A percentile compares a stretch with the other conserved stretches of the same genome.
Conservation (phyloP, 2,329 filamentous ascomycete genomes). For the Pochonia chlamydosporia region DNA sequence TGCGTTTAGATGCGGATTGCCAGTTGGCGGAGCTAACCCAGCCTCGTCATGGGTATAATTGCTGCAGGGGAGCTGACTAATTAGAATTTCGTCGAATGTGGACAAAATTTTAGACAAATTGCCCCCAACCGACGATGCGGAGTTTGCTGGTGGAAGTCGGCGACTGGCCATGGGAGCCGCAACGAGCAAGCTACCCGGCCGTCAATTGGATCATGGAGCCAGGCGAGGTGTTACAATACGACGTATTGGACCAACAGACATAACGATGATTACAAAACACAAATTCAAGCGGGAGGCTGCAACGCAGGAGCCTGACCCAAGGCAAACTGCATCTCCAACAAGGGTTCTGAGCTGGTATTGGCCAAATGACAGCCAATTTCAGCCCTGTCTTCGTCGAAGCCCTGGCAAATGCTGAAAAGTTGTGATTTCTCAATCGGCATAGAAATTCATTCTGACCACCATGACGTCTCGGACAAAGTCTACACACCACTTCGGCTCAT, state of each 20-base stretch:
- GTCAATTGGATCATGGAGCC: conserved; percentile 3
- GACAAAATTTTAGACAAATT: background rate
- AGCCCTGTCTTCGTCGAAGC: too few species aligned
- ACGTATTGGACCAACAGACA: conserved; percentile 2
- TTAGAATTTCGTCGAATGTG: conserved; percentile 6
- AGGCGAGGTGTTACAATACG: conserved; percentile 14
- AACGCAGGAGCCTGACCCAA: too few species aligned
- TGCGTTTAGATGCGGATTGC: too few species aligned
- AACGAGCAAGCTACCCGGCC: background rate
- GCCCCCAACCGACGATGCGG: background rate
- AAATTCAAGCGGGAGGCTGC: background rate
- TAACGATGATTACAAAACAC: background rate
- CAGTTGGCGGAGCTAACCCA: too few species aligned
- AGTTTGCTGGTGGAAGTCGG: background rate
- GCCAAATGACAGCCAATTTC: too few species aligned
- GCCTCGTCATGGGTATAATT: background rate
- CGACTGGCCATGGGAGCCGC: background rate
- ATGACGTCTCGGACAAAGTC: too few species aligned
- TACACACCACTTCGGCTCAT: too few species aligned
- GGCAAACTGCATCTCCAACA: too few species aligned
- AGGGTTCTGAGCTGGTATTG: too few species aligned
- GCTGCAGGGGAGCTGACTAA: conserved; percentile 2
- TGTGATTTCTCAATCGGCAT: too few species aligned
- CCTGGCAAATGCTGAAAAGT: too few species aligned
- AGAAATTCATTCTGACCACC: too few species aligned